phyloP scores from a whole-genome alignment of 192 early-diverging fungal genomes.

The Podila epicladia region DNA sequence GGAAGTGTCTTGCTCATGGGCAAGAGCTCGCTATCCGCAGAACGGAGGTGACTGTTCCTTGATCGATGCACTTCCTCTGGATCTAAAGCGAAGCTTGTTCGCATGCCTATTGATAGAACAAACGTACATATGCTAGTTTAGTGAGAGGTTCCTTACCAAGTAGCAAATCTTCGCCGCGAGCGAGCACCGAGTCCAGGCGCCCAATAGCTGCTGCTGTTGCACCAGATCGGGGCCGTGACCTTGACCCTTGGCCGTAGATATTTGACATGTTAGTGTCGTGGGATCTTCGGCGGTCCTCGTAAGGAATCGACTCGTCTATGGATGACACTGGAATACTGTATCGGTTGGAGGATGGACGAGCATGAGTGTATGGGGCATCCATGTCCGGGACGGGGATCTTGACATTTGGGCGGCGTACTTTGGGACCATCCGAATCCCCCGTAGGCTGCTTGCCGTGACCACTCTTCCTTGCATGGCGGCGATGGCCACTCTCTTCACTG shows the following conservation, averaged over 20 bases:
- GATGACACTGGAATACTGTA: neutral
- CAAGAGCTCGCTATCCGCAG: conserved; percentile 2
- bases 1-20: conserved; percentile 25
- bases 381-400: neutral
- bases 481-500: neutral
- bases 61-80: conserved; percentile 28
- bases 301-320: conserved; percentile 5
- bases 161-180: conserved; percentile 35
- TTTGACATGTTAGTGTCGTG: conserved; percentile 15
- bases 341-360: neutral
- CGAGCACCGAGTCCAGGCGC: conserved; percentile 34
- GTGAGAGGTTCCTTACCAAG: conserved; percentile 13
- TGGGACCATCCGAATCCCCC: neutral
- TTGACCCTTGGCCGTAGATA: conserved; percentile 7
- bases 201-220: conserved; percentile 47
- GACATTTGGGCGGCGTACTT: neutral
- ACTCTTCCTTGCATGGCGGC: neutral
- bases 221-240: conserved; percentile 37
- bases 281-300: conserved; percentile 1
- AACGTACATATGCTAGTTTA: neutral
- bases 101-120: conserved; percentile 25
- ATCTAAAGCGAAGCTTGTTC: conserved; percentile 35
- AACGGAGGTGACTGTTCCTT: conserved; percentile 15
- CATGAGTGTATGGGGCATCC: neutral
- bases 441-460: neutral